phyloP scores from a whole-genome alignment of 495 filamentous ascomycete genomes.

The Zalerion maritima region DNA sequence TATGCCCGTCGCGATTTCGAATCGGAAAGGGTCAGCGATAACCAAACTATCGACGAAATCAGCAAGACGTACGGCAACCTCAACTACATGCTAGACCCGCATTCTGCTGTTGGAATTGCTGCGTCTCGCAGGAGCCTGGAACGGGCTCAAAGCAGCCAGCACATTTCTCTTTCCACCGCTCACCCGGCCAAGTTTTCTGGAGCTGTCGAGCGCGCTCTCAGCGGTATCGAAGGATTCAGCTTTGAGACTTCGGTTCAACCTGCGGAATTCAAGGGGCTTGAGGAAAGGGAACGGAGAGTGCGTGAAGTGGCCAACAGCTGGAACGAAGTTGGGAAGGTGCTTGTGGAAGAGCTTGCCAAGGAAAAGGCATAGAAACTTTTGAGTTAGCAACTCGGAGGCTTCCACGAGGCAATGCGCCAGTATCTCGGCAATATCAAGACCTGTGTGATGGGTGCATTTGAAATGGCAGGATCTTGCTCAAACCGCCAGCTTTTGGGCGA shows the following conservation, averaged over 20 bases:
- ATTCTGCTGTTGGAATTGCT: constrained; percentile 72
- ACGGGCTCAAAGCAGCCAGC: constrained; percentile 31
- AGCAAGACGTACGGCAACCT: constrained; percentile 43
- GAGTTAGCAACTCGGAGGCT: no score
- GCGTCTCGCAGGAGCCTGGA: constrained; percentile 52
- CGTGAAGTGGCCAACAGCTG: constrained; percentile 35
- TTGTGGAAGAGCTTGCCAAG: constrained; percentile 40
- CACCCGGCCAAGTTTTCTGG: constrained; percentile 86
- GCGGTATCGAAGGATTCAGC: constrained; percentile 46
- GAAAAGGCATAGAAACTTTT: constrained; percentile 12
- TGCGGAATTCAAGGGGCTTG: constrained; percentile 59
- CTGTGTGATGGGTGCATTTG: no score
- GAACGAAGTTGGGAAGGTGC: constrained; percentile 37
- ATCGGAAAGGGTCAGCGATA: constrained; percentile 69
- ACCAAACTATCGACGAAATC: constrained; percentile 63
- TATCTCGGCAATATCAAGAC: no score
- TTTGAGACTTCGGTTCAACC: constrained; percentile 63
- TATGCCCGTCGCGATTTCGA: constrained; percentile 55
- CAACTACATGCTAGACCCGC: constrained; percentile 79
- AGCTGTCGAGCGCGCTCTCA: constrained; percentile 63
- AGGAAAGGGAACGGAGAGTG: constrained; percentile 48
- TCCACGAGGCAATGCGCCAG: no score
- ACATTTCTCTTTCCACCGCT: constrained; percentile 77
- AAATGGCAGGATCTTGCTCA: no score
- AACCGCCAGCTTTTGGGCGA: no score